These are phyloP conservation scores for Chaetomidium leptoderma DNA, from an alignment of 495 filamentous ascomycete species.

Conservation along the genomic window DNA sequence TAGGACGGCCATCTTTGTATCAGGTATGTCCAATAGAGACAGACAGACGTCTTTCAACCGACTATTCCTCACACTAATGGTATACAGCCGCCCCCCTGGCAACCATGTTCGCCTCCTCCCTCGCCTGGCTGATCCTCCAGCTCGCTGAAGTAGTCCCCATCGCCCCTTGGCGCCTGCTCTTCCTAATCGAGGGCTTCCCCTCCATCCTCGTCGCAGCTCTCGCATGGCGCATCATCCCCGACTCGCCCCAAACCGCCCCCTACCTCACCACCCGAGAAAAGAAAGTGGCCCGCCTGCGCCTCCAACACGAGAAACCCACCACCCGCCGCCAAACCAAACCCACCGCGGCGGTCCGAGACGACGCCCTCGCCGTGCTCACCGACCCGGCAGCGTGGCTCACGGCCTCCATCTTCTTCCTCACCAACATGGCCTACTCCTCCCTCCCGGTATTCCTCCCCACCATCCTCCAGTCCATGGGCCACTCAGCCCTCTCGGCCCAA, in stretches of 20 bases:
- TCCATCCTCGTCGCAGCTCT: slow-evolving; percentile 62
- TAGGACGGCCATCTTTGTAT: slow-evolving; percentile 74
- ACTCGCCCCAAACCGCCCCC: slow-evolving; percentile 59
- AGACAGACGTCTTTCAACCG: too few relatives aligned
- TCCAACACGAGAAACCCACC: slow-evolving; percentile 33
- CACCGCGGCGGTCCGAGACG: slow-evolving; percentile 32
- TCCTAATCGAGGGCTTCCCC: slow-evolving; percentile 83
- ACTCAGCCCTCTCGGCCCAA: slow-evolving; percentile 65
- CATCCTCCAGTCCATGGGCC: slow-evolving; percentile 73
- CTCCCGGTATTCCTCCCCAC: slow-evolving; percentile 83
- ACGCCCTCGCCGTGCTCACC: slow-evolving; percentile 37
- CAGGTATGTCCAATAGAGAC: slow-evolving; percentile 38
- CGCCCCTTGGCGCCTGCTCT: slow-evolving; percentile 77
- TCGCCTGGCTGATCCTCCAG: slow-evolving; percentile 78
- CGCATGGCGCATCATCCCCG: slow-evolving; percentile 70
- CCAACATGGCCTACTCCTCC: slow-evolving; percentile 68
- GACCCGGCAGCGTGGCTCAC: slow-evolving; percentile 68
- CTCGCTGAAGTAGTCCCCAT: slow-evolving; percentile 53
- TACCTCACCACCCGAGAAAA: slow-evolving; percentile 74
- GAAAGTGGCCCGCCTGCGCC: slow-evolving; percentile 63
- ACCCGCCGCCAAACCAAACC: too few relatives aligned
- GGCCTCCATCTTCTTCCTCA: slow-evolving; percentile 54
- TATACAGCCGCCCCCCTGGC: slow-evolving; percentile 67
- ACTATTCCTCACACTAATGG: neutral
- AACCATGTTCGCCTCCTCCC: slow-evolving; percentile 74